phyloP scores from a whole-genome alignment of 768 basidiomycete species.

The Boletus reticulatus region DNA sequence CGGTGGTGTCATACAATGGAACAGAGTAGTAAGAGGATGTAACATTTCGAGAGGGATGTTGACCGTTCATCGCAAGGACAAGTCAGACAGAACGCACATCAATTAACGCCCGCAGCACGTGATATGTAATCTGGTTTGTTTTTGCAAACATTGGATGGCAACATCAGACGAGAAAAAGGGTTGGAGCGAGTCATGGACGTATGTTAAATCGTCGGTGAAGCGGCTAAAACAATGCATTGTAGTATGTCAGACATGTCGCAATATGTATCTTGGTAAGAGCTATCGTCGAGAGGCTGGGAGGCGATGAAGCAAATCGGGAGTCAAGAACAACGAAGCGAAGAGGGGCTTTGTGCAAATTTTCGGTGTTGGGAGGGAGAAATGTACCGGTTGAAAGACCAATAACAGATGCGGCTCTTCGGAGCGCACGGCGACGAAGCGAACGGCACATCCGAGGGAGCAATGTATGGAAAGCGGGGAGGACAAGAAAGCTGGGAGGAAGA shows the following conservation, averaged over 20 bases:
- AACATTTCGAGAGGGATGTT: slow-evolving; percentile 1
- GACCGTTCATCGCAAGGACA: slow-evolving; percentile 10
- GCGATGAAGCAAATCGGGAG: slow-evolving; percentile 19
- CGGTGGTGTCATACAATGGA: slow-evolving; percentile 24
- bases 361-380: slow-evolving; percentile 9
- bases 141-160: slow-evolving; percentile 5
- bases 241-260: slow-evolving; percentile 31
- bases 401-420: slow-evolving; percentile 20
- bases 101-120: slow-evolving; percentile 15
- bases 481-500: slow-evolving; percentile 29
- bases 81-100: background rate
- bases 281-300: slow-evolving; percentile 15
- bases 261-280: slow-evolving; percentile 25
- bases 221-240: slow-evolving; percentile 31
- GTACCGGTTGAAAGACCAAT: slow-evolving; percentile 26
- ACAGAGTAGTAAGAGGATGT: slow-evolving; percentile 3
- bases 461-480: slow-evolving; percentile 16
- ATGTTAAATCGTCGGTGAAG: slow-evolving; percentile 21
- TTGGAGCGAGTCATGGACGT: slow-evolving; percentile 14
- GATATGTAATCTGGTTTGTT: slow-evolving; percentile 23
- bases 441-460: slow-evolving; percentile 7
- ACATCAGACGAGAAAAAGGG: slow-evolving; percentile 2
- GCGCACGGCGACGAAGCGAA: slow-evolving; percentile 8
- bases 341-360: slow-evolving; percentile 24
- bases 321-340: slow-evolving; percentile 30